A percentile compares a stretch with the other conserved stretches of the same genome.
Conservation (phyloP, 306 rosid species). For the Coriaria nepalensis region DNA sequence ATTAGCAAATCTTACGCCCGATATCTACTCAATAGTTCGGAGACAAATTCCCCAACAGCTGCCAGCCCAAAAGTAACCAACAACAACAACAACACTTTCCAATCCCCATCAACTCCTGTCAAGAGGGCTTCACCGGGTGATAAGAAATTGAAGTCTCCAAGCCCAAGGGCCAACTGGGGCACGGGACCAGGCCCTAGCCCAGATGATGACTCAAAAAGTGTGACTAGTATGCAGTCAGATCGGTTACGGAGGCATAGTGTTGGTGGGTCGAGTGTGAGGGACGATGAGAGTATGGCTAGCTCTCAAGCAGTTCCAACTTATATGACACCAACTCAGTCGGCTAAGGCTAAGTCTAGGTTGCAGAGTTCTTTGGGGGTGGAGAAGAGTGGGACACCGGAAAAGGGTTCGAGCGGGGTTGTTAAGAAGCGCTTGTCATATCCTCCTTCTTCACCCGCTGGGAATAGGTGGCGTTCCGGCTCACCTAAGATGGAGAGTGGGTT, state of each 20-base stretch:
- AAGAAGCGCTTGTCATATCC: constrained; percentile 76
- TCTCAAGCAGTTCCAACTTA: constrained; percentile 64
- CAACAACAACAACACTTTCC: constrained; percentile 14
- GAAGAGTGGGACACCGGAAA: constrained; percentile 43
- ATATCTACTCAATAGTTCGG: constrained; percentile 63
- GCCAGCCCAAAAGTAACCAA: constrained; percentile 40
- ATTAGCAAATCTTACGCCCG: constrained; percentile 85
- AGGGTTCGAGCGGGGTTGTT: constrained; percentile 40
- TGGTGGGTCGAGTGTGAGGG: constrained; percentile 52
- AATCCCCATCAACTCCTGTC: constrained; percentile 53
- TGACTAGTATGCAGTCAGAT: constrained; percentile 51
- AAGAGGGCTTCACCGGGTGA: constrained; percentile 33
- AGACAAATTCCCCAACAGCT: constrained; percentile 66
- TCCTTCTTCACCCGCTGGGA: constrained; percentile 47
- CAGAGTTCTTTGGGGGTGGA: constrained; percentile 55
- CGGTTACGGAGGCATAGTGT: constrained; percentile 73
- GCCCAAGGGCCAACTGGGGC: constrained; percentile 45
- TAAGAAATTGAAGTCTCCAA: constrained; percentile 44
- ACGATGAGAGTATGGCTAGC: constrained; percentile 68
- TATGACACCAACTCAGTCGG: constrained; percentile 79
- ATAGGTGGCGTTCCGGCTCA: constrained; percentile 68
- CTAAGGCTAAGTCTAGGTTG: constrained; percentile 72
- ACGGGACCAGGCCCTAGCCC: not conserved
- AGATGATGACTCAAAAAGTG: constrained; percentile 64
- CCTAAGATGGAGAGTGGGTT: constrained; percentile 55